Evolutionary conservation across 495 filamentous ascomycete genomes (phyloP).

Genomic region (Immersiella caudata): DNA sequence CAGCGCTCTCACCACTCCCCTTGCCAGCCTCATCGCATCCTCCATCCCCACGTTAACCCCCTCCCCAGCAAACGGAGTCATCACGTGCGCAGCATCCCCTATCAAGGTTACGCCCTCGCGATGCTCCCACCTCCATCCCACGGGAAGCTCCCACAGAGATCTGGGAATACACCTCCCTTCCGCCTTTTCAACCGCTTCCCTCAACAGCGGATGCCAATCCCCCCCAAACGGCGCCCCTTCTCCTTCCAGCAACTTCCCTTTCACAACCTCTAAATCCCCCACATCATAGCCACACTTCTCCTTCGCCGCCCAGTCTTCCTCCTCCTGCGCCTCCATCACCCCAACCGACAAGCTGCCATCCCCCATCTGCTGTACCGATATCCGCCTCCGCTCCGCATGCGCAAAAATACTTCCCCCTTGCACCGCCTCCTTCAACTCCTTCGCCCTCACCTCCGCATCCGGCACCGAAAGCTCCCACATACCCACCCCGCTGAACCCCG

Average conservation of each 20-base stretch:
- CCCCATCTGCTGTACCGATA: conserved; percentile 51
- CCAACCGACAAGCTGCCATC: conserved; percentile 49
- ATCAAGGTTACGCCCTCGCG: conserved; percentile 51
- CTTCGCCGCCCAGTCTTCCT: conserved; percentile 39
- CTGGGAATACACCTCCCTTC: conserved; percentile 29
- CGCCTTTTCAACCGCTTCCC: conserved; percentile 24
- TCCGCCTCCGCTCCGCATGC: conserved; percentile 39
- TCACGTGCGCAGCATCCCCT: conserved; percentile 64
- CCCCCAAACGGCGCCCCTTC: conserved; percentile 25
- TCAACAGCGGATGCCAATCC: conserved; percentile 37
- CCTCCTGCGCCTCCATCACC: conserved; percentile 20
- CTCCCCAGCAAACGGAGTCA: conserved; percentile 62
- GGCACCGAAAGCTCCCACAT: conserved; percentile 44
- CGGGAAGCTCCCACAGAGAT: conserved; percentile 56
- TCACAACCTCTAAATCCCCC: conserved; percentile 35
- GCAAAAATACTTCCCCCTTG: conserved; percentile 52
- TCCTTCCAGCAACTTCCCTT: conserved; percentile 31
- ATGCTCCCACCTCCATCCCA: conserved; percentile 55
- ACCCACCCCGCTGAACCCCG: conserved; percentile 42
- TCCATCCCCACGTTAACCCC: conserved; percentile 62
- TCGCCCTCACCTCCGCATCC: conserved; percentile 41
- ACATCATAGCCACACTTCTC: conserved; percentile 15
- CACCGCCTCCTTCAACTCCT: conserved; percentile 44
- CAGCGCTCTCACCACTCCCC: conserved; percentile 30
- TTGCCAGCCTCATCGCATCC: conserved; percentile 59